Evolutionary conservation across 148 eudicot species (phyloP), one percentile per base, ranked within the genome.

Genomic region (Pharnaceum exiguum): DNA sequence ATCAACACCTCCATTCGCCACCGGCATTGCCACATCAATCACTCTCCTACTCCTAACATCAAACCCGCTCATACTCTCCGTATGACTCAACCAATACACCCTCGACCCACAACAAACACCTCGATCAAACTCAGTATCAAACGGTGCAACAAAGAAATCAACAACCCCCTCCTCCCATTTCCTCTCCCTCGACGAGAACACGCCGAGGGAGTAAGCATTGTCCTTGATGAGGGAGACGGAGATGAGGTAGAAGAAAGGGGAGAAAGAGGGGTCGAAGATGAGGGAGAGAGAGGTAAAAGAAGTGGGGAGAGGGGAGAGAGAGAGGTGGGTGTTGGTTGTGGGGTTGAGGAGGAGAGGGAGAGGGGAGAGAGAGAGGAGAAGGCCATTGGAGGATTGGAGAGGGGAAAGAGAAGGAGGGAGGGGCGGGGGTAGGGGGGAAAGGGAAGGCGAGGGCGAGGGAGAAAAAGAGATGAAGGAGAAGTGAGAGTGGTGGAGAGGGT

Each of bases 61-160:
- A 35, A 69, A 82, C 16, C n/a, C 63, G 24, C 75, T 35, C 5
- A 66, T 60, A 1, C 7, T 60, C 5, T 47, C 72, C 0, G 62
- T 67, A 39, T 69, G 75, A 40, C 75, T 72, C 0, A 82, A 53
- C 91, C 91, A 81, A 32, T 71, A 62, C 27, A 81, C 40, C n/a
- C 65, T 68, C 4, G 84, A 69, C 10, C 72, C 70, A 67, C 91
- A 81, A 18, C 71, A 81, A 2, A 85, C 79, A 5, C 84, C 82
- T 0, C 65, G 62, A 4, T 58, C 60, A 11, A 69, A 72, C 10
- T 65, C 72, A 45, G 69, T 53, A 68, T 79, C 72, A 18, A 73
- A 69, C 0, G 74, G 71, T 1, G 46, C 59, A 0, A 25, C 28
- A 39, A 55, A 67, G 15, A 8, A 10, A 19, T 51, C 38, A 1